Evolutionary conservation across 805 yeast species (phyloP), one percentile per base, ranked within the genome.

Genomic region (Suhomyces prunicola): DNA sequence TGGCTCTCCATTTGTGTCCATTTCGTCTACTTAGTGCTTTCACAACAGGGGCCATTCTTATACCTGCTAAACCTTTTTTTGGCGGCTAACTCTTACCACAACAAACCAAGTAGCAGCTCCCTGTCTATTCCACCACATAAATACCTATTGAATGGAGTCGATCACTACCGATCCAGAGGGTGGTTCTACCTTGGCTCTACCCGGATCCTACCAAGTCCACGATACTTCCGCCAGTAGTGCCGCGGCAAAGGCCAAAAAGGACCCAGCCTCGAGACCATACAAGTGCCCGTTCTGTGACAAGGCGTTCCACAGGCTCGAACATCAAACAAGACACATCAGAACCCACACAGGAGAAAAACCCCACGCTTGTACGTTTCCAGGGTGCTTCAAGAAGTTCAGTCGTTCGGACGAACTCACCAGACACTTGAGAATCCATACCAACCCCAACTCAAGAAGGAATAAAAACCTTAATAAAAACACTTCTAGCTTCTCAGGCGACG

Each of bases 321-420:
- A 90, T 68, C 96, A 89, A 66, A 90, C 96, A 10, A 80, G 97
- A 59, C 97, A 90, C 67, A 87, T 91, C 60, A 77, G 97, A 53
- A 90, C 96, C 8, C 97, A 90, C 71, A 90, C 97, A 0, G 97
- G 97, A 47, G 96, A 90, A 67, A 88, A 90, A 67, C 96, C 97
- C 2, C 94, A 88, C 65, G 85, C 83, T 48, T 90, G 97, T 70
- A 80, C 84, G 17, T 90, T 81, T 60, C 91, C 94, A 1, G 89
- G 89, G n/a, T 90, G 97, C 71, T 69, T 83, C 50, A 90, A 91
- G 69, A 78, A 87, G 57, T 90, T 90, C 65, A 81, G 88, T 53
- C 79, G 97, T 57, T 79, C 86, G 26, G 97, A 91, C 70, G 97
- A 90, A 71, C 78, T 90, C 53, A 90, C 96, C 12, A 77, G 97